These are phyloP conservation scores for Rutstroemia sp. DNA, from an alignment of 2,329 filamentous ascomycete genomes.

Conservation along the genomic window DNA sequence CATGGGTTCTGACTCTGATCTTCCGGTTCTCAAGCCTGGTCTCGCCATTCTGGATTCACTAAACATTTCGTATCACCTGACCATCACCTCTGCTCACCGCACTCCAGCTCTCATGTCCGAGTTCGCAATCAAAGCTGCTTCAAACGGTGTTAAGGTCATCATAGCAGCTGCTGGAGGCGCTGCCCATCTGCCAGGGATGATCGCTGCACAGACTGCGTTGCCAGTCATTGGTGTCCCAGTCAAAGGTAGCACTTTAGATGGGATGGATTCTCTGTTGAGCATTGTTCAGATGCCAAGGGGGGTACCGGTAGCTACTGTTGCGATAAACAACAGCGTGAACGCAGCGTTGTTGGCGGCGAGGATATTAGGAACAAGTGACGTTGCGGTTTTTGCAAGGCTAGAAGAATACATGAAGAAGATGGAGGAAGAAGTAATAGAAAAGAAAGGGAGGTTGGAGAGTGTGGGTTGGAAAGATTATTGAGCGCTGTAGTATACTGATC, in stretches of 20 bases:
- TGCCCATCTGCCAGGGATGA: conserved; percentile 33
- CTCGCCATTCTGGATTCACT: conserved; percentile 41
- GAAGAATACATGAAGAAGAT: conserved; percentile 55
- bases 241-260: conserved; percentile 65
- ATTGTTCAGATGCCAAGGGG: conserved; percentile 75
- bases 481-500: not conserved
- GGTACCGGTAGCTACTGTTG: conserved; percentile 67
- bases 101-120: conserved; percentile 64
- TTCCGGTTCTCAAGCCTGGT: conserved; percentile 69
- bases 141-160: conserved; percentile 24
- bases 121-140: conserved; percentile 40
- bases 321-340: conserved; percentile 74
- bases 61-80: conserved; percentile 61
- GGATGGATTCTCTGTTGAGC: conserved; percentile 48
- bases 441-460: conserved; percentile 50
- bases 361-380: conserved; percentile 54
- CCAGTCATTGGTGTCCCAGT: conserved; percentile 75
- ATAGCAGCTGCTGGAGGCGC: conserved; percentile 65
- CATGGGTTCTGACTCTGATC: conserved; percentile 70
- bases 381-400: conserved; percentile 49
- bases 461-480: conserved; percentile 49
- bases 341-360: conserved; percentile 65
- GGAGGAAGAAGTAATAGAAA: conserved; percentile 56
- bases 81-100: conserved; percentile 74
- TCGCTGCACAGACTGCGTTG: conserved; percentile 29